Conservation (phyloP, 129 eudicot species). For the Chrysanthemum makinoi region DNA sequence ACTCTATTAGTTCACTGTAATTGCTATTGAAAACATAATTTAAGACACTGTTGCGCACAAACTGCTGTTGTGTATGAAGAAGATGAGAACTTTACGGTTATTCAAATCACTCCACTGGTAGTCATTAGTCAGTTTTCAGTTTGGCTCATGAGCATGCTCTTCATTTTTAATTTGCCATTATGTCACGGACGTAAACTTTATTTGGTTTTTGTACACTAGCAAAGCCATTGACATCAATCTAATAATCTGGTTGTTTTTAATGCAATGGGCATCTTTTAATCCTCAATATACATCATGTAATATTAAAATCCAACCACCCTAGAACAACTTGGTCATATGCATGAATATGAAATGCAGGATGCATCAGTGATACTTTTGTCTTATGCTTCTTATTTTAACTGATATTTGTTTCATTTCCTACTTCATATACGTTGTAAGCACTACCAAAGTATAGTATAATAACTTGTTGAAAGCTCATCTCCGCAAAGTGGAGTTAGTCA, state of each 20-base stretch:
- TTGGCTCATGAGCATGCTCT: too few relatives aligned
- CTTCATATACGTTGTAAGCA: neutral
- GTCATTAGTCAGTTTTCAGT: too few relatives aligned
- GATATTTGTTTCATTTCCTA: neutral
- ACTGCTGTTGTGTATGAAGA: neutral
- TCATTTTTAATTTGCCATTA: too few relatives aligned
- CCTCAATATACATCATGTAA: neutral
- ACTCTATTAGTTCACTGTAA: neutral
- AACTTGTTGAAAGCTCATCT: neutral
- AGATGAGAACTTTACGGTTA: neutral
- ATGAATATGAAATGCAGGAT: neutral
- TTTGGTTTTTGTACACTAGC: neutral
- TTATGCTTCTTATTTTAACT: neutral
- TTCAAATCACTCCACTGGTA: too few relatives aligned
- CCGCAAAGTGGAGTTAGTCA: neutral
- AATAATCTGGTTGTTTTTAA: neutral
- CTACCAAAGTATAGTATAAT: neutral
- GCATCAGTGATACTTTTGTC: neutral
- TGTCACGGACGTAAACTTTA: neutral
- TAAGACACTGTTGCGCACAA: neutral
- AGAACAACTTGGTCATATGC: too few relatives aligned
- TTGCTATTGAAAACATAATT: neutral
- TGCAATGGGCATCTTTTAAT: neutral
- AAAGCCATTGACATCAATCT: neutral
- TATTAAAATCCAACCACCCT: too few relatives aligned